Conservation (phyloP, 2,329 filamentous ascomycete genomes). For the Xylariaceae sp. region DNA sequence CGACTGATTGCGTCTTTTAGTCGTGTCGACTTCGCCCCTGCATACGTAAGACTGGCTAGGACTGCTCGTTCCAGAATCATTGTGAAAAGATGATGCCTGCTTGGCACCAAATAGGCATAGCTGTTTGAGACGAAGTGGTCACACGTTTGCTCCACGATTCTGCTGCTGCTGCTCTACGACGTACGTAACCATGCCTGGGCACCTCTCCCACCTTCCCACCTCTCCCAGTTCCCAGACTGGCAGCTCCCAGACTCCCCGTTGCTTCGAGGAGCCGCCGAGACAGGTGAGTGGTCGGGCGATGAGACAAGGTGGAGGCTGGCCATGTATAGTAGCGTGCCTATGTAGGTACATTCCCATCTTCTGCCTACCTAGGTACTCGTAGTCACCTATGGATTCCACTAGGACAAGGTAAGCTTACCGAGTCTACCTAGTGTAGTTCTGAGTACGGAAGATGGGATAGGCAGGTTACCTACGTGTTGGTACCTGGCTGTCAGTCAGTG, state of each 20-base stretch:
- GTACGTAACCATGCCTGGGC: constrained; percentile 15
- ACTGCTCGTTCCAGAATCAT: constrained; percentile 1
- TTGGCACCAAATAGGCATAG: constrained; percentile 22
- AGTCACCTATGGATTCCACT: background rate
- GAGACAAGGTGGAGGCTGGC: constrained; percentile 6
- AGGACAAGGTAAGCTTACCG: background rate
- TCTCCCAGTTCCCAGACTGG: background rate
- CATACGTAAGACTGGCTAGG: constrained; percentile 26
- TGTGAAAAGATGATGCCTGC: constrained; percentile 27
- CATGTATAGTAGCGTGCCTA: background rate
- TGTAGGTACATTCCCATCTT: background rate
- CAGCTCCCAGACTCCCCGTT: background rate
- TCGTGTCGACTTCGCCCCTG: constrained; percentile 21
- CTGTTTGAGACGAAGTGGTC: constrained; percentile 2
- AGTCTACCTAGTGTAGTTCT: background rate
- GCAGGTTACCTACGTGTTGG: background rate
- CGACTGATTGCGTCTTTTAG: background rate
- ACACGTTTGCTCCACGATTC: constrained; percentile 18
- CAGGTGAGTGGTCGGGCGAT: background rate
- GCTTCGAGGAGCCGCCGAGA: background rate
- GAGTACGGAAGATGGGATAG: background rate
- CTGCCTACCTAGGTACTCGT: background rate
- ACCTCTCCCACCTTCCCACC: background rate
- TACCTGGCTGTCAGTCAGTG: background rate
- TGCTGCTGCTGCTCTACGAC: constrained; percentile 4